Evolutionary conservation across 1,284 basidiomycete species (phyloP).

Genomic region (Fomes fomentarius): DNA sequence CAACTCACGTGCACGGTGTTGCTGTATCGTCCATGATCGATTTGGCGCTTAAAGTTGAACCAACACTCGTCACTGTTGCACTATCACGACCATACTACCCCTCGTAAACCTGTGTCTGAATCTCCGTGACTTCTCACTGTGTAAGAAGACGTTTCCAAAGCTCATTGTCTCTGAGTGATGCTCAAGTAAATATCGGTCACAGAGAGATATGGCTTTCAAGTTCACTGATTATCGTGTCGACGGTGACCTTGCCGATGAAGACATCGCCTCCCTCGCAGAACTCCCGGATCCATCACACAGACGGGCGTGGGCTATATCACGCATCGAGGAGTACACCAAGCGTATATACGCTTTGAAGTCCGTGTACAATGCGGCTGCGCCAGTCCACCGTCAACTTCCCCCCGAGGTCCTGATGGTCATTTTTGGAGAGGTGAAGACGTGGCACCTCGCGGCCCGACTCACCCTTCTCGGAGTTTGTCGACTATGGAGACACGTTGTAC

Average conservation of each 20-base stretch:
- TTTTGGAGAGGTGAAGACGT: not conserved
- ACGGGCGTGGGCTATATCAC: not conserved
- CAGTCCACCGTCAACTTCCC: not conserved
- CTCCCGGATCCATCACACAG: not conserved
- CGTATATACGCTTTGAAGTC: not conserved
- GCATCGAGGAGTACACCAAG: not conserved
- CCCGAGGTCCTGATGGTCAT: not conserved
- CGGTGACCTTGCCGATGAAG: not conserved
- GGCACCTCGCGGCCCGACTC: no score
- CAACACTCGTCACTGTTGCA: no score
- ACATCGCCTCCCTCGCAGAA: not conserved
- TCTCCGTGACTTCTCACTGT: no score
- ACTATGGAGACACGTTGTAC: not conserved
- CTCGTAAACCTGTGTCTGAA: no score
- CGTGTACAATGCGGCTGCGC: not conserved
- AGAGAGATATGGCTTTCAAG: no score
- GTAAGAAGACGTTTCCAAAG: no score
- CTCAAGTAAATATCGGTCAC: no score
- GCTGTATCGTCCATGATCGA: no score
- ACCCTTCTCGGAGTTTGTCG: not conserved
- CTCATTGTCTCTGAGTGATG: no score
- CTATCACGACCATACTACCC: no score
- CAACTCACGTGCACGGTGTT: no score
- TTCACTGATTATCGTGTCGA: not conserved
- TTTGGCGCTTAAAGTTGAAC: no score